Percentiles rank a stretch among this genome's conserved stretches.
These are phyloP conservation scores for Crassisporium funariophilum DNA, from an alignment of 768 basidiomycete species.

Conservation along the genomic window DNA sequence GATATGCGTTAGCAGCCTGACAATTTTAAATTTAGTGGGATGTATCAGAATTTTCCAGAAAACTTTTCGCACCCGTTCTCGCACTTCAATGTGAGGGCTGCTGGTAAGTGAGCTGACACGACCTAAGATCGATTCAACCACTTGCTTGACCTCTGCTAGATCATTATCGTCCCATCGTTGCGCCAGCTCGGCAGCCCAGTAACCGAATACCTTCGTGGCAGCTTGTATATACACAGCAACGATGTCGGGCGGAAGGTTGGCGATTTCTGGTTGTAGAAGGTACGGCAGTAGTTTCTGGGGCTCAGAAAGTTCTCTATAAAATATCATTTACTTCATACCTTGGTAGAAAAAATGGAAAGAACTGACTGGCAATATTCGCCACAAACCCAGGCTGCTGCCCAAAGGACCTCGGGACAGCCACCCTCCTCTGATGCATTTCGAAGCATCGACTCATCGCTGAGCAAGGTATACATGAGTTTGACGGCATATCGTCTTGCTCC, in stretches of 20 bases:
- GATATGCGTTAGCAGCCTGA: slow-evolving; percentile 80
- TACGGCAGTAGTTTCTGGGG: slow-evolving; percentile 74
- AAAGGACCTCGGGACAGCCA: slow-evolving; percentile 82
- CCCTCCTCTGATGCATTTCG: slow-evolving; percentile 67
- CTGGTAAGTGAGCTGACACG: slow-evolving; percentile 61
- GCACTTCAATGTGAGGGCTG: slow-evolving; percentile 81
- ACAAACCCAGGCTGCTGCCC: slow-evolving; percentile 96
- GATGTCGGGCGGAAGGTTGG: slow-evolving; percentile 61
- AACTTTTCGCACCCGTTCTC: slow-evolving; percentile 73
- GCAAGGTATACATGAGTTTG: slow-evolving; percentile 76
- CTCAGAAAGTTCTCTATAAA: slow-evolving; percentile 69
- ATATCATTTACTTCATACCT: neutral
- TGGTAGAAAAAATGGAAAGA: slow-evolving; percentile 8
- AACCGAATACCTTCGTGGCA: slow-evolving; percentile 83
- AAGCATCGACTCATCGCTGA: slow-evolving; percentile 78
- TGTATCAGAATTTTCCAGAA: slow-evolving; percentile 1
- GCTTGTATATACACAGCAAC: slow-evolving; percentile 83
- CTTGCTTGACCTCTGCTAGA: slow-evolving; percentile 61
- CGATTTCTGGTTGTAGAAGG: slow-evolving; percentile 62
- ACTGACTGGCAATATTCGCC: slow-evolving; percentile 91
- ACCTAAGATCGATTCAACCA: slow-evolving; percentile 62
- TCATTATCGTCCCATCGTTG: slow-evolving; percentile 76
- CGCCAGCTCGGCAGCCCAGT: slow-evolving; percentile 78
- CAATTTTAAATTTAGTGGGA: slow-evolving; percentile 8
- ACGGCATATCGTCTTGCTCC: slow-evolving; percentile 80